phyloP scores from a whole-genome alignment of 2,329 filamentous ascomycete species.

The Colletotrichum costaricense region DNA sequence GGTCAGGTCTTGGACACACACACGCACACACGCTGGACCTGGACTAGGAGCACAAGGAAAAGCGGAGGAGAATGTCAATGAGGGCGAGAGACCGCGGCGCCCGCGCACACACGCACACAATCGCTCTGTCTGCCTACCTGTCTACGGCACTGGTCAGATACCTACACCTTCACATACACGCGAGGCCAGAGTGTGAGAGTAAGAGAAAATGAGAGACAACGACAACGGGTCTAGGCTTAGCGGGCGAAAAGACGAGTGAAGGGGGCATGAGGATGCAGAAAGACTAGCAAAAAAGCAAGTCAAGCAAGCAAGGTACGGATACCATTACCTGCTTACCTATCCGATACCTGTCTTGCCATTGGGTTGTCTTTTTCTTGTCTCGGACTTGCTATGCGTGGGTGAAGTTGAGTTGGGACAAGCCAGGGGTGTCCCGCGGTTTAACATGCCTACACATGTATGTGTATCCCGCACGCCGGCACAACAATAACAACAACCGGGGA shows the following conservation, averaged over 20 bases:
- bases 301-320: background rate
- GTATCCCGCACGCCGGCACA: no score
- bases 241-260: background rate
- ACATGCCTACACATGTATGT: no score
- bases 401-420: background rate
- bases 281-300: no score
- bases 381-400: background rate
- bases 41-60: slow-evolving; percentile 1
- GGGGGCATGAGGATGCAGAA: background rate
- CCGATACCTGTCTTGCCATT: background rate
- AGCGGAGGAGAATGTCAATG: background rate
- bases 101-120: no score
- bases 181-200: background rate
- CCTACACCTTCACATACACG: no score
- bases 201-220: background rate
- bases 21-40: no score
- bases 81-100: no score
- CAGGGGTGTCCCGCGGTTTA: background rate
- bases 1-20: no score
- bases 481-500: background rate
- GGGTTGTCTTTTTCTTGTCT: background rate
- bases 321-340: no score
- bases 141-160: no score
- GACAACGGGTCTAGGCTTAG: background rate
- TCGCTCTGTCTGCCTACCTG: no score